These are phyloP conservation scores for Eucalyptus cloeziana DNA, from an alignment of 345 rosid genomes.

Conservation along the genomic window DNA sequence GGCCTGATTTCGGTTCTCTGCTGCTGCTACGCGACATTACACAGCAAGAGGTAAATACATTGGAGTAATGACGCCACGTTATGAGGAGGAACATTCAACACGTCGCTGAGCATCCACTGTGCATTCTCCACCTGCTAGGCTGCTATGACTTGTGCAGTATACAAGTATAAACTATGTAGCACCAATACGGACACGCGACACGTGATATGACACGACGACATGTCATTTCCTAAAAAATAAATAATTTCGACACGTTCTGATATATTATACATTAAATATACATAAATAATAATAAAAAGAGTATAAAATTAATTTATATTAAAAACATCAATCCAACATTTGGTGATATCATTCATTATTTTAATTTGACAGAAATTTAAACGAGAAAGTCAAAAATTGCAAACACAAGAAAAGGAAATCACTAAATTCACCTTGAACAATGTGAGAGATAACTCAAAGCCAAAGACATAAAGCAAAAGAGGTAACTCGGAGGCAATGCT, in stretches of 20 bases:
- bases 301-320: too few species aligned
- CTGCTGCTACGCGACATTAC: background rate
- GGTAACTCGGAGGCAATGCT: fast-evolving
- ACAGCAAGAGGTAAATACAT: background rate
- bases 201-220: fast-evolving
- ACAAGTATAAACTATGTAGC: too few species aligned
- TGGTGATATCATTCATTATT: too few species aligned
- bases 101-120: background rate
- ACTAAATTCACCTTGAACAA: fast-evolving
- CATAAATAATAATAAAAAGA: too few species aligned
- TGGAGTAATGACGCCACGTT: background rate
- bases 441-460: too few species aligned
- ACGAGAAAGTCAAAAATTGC: too few species aligned
- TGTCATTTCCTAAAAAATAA: fast-evolving
- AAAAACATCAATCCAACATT: too few species aligned
- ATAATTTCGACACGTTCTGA: fast-evolving
- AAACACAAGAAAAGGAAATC: too few species aligned
- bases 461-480: too few species aligned
- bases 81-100: background rate
- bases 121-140: background rate
- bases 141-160: background rate
- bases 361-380: too few species aligned
- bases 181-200: fast-evolving
- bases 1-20: background rate
- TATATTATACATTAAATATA: too few species aligned